Evolutionary conservation across 768 basidiomycete species (phyloP), one percentile per base, ranked within the genome.

Genomic region (Tephrocybe rancida): DNA sequence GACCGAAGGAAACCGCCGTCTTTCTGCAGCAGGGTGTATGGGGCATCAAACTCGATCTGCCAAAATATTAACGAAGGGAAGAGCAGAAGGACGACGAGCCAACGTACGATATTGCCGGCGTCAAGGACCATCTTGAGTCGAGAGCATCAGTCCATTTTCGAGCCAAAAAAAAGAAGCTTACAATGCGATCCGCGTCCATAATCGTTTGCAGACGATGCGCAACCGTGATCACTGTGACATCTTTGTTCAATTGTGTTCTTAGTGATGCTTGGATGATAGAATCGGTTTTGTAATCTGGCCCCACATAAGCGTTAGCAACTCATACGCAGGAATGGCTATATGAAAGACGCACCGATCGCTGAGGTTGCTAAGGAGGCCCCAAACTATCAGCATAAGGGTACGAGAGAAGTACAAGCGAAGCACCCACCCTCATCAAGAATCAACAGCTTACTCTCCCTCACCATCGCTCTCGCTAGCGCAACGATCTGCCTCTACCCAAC

Each of bases 401-500:
- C 56, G 14, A 16, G 35, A 6, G 78, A 73, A 35, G 6, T 48
- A 34, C 2, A 22, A 39, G 18, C 5, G 32, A 52, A 72, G 74
- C 59, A 64, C 69, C n/a, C n/a, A 65, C 83, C 84, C 66, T 85
- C 85, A 60, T 84, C 84, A 24, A 86, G 69, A 49, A 87, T 80
- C 45, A 87, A 74, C 39, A 87, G 69, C 38, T 81, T 76, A 65
- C 78, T 85, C 39, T 77, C 73, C 24, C 82, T 71, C 6, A 86
- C 70, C 55, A 86, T 75, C 5, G 85, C 85, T n/a, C 85, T 70
- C 1, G 85, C 84, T 61, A 87, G 74, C 3, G 84, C 84, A 37
- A 87, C 74, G 43, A 87, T 76, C 63, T 92, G 90, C 8, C 88
- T 65, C 62, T 91, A 88, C n/a, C 90, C 90, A 26, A 87, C 84